Evolutionary conservation across 768 basidiomycete species (phyloP), one percentile per base, ranked within the genome.

Genomic region (Russula earlei): DNA sequence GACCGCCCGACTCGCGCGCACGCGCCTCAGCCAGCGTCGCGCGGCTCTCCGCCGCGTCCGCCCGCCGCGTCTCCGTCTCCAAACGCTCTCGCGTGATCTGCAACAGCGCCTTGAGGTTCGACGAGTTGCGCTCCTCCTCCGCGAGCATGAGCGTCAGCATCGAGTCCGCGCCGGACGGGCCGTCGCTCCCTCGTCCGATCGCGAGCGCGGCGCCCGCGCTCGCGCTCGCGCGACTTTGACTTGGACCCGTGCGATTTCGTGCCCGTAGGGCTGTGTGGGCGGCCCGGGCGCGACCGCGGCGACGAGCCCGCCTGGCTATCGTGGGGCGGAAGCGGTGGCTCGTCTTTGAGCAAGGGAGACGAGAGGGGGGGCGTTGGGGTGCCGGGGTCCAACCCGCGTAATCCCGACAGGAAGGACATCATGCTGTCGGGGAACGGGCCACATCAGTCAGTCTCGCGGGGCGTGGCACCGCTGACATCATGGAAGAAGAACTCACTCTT

Each of bases 71-170:
- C 55, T 62, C 61, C 31, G 31, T 45, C 31, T 60, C 61, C 25
- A 62, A 44, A 1, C 62, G 55, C 24, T 56, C 62, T 10, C 55
- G 52, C 22, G 62, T 61, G 36, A 60, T 47, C 38, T 54, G 59
- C 41, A 62, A 41, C 49, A 62, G 37, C 40, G 59, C 55, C 37
- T 57, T 60, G 29, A 62, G 55, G 36, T 57, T 61, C 50, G 58
- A 56, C 36, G 62, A 53, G 52, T 62, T 61, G 38, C 62, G 59
- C 41, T 62, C 61, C 34, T 60, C 59, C 48, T 62, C 62, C 37
- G 45, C 62, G 37, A 62, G 49, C 62, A 62, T 61, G 31, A 62
- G 19, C n/a, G 57, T 57, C 52, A 62, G 36, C 59, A 62, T 57
- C 45, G 60, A 56, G 31, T 50, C 56, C 17, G 57, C 20, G 22